phyloP scores from a whole-genome alignment of 192 early-diverging fungal species.

The Entomortierella parvispora region DNA sequence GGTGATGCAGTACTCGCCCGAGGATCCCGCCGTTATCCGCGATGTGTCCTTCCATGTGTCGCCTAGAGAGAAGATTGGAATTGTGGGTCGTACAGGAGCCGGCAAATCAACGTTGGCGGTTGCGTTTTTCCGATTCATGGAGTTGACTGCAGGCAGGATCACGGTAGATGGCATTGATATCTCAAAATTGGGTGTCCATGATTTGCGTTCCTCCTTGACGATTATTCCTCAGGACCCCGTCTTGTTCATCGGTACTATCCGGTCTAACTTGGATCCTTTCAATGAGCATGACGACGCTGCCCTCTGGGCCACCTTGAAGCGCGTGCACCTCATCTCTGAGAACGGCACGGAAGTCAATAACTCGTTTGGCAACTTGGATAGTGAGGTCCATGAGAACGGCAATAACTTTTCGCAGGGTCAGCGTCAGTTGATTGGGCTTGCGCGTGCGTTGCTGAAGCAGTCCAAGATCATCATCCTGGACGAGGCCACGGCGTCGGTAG shows the following conservation, averaged over 20 bases:
- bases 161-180: slow-evolving; percentile 84
- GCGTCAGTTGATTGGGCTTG: slow-evolving; percentile 85
- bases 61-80: slow-evolving; percentile 83
- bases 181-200: slow-evolving; percentile 76
- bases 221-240: slow-evolving; percentile 86
- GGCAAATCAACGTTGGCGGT: slow-evolving; percentile 80
- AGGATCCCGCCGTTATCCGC: slow-evolving; percentile 79
- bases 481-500: slow-evolving; percentile 71
- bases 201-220: slow-evolving; percentile 73
- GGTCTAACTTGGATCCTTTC: slow-evolving; percentile 87
- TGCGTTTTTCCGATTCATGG: slow-evolving; percentile 86
- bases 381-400: slow-evolving; percentile 72
- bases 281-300: slow-evolving; percentile 68
- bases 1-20: slow-evolving; percentile 83
- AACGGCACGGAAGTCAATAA: slow-evolving; percentile 35
- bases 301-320: slow-evolving; percentile 74
- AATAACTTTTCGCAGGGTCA: slow-evolving; percentile 87
- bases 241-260: slow-evolving; percentile 72
- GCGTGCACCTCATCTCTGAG: slow-evolving; percentile 65
- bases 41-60: slow-evolving; percentile 76
- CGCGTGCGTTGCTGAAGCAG: slow-evolving; percentile 80
- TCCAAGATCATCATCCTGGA: slow-evolving; percentile 65
- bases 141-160: slow-evolving; percentile 74
- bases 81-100: slow-evolving; percentile 85
- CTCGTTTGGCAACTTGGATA: slow-evolving; percentile 61